Conservation (phyloP, 1,284 basidiomycete genomes). For the Cryptococcus hybrid region DNA sequence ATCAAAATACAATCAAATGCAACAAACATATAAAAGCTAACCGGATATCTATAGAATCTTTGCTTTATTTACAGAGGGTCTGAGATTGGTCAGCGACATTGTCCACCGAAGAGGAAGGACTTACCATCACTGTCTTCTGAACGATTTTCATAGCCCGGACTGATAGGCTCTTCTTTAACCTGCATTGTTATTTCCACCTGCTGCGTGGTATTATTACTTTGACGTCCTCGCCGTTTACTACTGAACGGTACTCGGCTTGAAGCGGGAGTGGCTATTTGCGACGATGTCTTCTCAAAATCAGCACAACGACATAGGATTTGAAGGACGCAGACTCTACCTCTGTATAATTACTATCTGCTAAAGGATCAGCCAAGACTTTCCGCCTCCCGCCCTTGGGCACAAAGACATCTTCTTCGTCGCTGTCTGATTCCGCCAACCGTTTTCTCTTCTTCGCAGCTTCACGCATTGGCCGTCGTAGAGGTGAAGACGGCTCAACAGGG, state of each 20-base stretch:
- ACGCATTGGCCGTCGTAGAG: slow-evolving; percentile 3
- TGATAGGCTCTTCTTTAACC: slow-evolving; percentile 18
- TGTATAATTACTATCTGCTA: not conserved
- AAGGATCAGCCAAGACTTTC: not conserved
- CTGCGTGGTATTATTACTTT: not conserved
- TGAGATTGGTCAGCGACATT: not conserved
- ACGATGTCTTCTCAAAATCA: not conserved
- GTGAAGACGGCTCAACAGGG: slow-evolving; percentile 3
- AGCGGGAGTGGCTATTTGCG: not conserved
- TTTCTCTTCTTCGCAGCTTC: slow-evolving; percentile 14
- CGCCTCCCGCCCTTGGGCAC: not conserved
- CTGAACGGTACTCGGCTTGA: not conserved
- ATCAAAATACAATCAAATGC: not conserved
- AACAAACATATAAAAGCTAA: not conserved
- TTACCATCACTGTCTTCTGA: slow-evolving; percentile 16
- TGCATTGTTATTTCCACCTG: not conserved
- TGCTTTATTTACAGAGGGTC: not conserved
- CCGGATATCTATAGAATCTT: not conserved
- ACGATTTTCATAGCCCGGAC: slow-evolving; percentile 2
- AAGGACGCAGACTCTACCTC: not conserved
- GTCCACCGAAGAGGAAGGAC: not conserved
- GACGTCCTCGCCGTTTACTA: not conserved
- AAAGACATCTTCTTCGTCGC: not conserved
- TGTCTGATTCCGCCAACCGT: slow-evolving; percentile 12
- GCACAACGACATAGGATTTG: not conserved